phyloP scores from a whole-genome alignment of 2,329 filamentous ascomycete species.

The Purpureocillium lavendulum region DNA sequence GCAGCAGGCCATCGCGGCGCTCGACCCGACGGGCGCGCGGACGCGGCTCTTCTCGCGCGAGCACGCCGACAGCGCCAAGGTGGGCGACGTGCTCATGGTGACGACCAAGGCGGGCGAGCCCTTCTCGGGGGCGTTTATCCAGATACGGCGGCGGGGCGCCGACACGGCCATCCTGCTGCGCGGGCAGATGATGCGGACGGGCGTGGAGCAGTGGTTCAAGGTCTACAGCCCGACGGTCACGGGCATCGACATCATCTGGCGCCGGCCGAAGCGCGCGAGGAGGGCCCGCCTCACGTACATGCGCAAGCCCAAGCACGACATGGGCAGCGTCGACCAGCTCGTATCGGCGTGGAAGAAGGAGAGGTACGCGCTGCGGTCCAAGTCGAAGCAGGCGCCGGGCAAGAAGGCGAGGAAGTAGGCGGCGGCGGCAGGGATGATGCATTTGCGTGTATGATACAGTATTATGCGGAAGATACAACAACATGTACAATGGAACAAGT shows the following conservation, averaged over 20 bases:
- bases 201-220: constrained; percentile 97
- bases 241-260: constrained; percentile 89
- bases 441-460: constrained; percentile 21
- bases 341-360: constrained; percentile 48
- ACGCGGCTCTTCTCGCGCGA: constrained; percentile 69
- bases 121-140: constrained; percentile 81
- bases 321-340: constrained; percentile 75
- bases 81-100: constrained; percentile 87
- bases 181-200: constrained; percentile 76
- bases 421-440: constrained; percentile 1
- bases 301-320: constrained; percentile 79
- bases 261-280: constrained; percentile 73
- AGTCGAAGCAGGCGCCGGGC: constrained; percentile 18
- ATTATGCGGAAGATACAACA: too few species aligned
- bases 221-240: constrained; percentile 83
- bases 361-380: constrained; percentile 28
- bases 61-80: constrained; percentile 71
- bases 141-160: constrained; percentile 77
- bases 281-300: constrained; percentile 86
- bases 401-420: constrained; percentile 13
- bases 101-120: constrained; percentile 74
- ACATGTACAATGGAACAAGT: background rate
- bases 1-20: constrained; percentile 57
- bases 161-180: constrained; percentile 84
- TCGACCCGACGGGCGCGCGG: constrained; percentile 81